Evolutionary conservation across 2,329 filamentous ascomycete species (phyloP).

Genomic region (Exophiala sp.): DNA sequence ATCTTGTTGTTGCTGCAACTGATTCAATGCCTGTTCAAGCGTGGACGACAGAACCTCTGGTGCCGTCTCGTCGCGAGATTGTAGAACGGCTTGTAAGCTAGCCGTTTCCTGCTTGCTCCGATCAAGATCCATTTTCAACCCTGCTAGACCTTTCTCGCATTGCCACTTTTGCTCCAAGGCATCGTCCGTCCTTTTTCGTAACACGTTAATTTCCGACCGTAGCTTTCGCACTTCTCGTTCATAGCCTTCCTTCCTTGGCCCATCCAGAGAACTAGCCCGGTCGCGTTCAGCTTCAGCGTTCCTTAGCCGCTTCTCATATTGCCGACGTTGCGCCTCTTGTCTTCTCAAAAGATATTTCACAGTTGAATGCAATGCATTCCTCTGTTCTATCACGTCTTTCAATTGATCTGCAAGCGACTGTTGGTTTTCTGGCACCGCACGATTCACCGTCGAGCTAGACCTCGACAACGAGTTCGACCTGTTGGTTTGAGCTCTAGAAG

Average conservation of each 20-base stretch:
- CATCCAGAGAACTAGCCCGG: conserved; percentile 51
- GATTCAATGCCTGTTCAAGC: conserved; percentile 66
- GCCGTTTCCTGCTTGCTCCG: conserved; percentile 88
- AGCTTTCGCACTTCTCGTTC: conserved; percentile 74
- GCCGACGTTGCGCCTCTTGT: conserved; percentile 75
- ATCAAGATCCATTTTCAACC: conserved; percentile 93
- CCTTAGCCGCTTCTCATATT: conserved; percentile 74
- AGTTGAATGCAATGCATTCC: conserved; percentile 83
- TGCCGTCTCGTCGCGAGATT: conserved; percentile 75
- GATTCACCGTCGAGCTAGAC: conserved; percentile 50
- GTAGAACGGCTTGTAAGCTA: conserved; percentile 69
- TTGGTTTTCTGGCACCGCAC: conserved; percentile 51
- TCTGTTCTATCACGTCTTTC: conserved; percentile 88
- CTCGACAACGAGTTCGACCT: conserved; percentile 51
- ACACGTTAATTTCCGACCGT: conserved; percentile 73
- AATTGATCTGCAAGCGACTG: conserved; percentile 70
- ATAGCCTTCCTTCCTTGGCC: conserved; percentile 70
- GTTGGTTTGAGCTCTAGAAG: conserved; percentile 57
- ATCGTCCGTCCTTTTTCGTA: conserved; percentile 84
- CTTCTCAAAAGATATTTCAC: conserved; percentile 78
- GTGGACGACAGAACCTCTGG: conserved; percentile 58
- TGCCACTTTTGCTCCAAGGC: conserved; percentile 94
- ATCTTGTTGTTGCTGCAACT: conserved; percentile 64
- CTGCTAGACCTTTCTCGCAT: conserved; percentile 80
- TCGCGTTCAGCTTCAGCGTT: conserved; percentile 73